Conservation (phyloP, 371 early-diverging fungal species). For the Rhizomucor pusillus region DNA sequence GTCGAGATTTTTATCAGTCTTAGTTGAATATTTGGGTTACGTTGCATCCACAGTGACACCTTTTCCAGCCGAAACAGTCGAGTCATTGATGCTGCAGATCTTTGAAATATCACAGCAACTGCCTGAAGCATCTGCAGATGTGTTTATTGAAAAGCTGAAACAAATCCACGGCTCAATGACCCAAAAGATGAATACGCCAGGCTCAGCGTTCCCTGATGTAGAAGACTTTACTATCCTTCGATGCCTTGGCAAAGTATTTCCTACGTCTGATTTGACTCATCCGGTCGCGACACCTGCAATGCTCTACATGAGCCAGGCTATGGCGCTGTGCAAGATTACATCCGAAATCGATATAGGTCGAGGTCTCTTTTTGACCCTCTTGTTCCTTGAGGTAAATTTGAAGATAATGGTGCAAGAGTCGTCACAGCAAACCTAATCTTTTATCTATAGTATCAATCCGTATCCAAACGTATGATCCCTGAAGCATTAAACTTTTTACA, state of each 20-base stretch:
- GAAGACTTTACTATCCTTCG: slow-evolving; percentile 63
- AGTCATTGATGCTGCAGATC: slow-evolving; percentile 52
- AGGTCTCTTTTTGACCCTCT: slow-evolving; percentile 73
- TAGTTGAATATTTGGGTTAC: slow-evolving; percentile 70
- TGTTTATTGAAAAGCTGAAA: slow-evolving; percentile 38
- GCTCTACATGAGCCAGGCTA: slow-evolving; percentile 71
- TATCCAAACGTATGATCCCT: slow-evolving; percentile 83
- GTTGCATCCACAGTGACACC: slow-evolving; percentile 50
- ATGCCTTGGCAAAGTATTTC: slow-evolving; percentile 70
- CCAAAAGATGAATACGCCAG: slow-evolving; percentile 30
- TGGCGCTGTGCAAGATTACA: slow-evolving; percentile 62
- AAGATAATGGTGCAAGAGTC: background rate
- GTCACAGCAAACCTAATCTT: background rate
- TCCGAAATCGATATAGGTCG: slow-evolving; percentile 63
- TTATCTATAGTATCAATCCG: slow-evolving; percentile 56
- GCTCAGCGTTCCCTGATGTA: slow-evolving; percentile 45
- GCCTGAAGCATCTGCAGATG: slow-evolving; percentile 40
- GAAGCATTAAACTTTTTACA: slow-evolving; percentile 78
- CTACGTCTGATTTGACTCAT: slow-evolving; percentile 88
- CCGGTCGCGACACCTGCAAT: slow-evolving; percentile 83
- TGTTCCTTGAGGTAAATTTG: slow-evolving; percentile 60
- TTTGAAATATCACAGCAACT: slow-evolving; percentile 56
- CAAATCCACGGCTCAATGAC: slow-evolving; percentile 41
- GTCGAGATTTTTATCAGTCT: slow-evolving; percentile 50
- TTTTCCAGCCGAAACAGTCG: slow-evolving; percentile 43